These are phyloP conservation scores for Lolium rigidum DNA, from an alignment of 176 grass and related monocot species.

Conservation along the genomic window DNA sequence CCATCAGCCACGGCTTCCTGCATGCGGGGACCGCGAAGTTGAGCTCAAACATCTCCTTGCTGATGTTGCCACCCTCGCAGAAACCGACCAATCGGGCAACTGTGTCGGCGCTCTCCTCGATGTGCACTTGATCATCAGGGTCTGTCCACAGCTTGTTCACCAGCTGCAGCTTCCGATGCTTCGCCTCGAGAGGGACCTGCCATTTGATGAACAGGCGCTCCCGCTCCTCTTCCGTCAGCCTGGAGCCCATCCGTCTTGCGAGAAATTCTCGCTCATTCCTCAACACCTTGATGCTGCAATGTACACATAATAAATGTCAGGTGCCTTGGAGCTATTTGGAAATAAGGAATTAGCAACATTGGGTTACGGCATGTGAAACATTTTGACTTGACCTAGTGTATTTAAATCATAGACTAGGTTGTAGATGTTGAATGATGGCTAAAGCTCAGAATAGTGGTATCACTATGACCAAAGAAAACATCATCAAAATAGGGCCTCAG, in stretches of 20 bases:
- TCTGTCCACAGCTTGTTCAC: conserved; percentile 82
- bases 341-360: neutral
- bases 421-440: neutral
- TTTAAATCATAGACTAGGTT: neutral
- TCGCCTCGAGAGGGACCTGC: conserved; percentile 72
- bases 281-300: conserved; percentile 67
- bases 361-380: neutral
- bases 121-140: conserved; percentile 58
- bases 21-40: conserved; percentile 67
- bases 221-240: conserved; percentile 69
- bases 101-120: conserved; percentile 73
- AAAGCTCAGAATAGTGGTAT: too few relatives aligned
- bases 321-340: conserved; percentile 48
- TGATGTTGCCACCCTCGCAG: conserved; percentile 79
- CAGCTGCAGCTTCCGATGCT: conserved; percentile 85
- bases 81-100: conserved; percentile 89
- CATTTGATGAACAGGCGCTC: conserved; percentile 75
- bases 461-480: neutral
- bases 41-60: conserved; percentile 98
- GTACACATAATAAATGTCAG: conserved; percentile 1
- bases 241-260: conserved; percentile 68
- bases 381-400: conserved; percentile 2
- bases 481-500: neutral
- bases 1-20: conserved; percentile 81
- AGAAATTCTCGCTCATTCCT: conserved; percentile 86